phyloP scores from a whole-genome alignment of 2,329 filamentous ascomycete species.

The Cercospora sp. region DNA sequence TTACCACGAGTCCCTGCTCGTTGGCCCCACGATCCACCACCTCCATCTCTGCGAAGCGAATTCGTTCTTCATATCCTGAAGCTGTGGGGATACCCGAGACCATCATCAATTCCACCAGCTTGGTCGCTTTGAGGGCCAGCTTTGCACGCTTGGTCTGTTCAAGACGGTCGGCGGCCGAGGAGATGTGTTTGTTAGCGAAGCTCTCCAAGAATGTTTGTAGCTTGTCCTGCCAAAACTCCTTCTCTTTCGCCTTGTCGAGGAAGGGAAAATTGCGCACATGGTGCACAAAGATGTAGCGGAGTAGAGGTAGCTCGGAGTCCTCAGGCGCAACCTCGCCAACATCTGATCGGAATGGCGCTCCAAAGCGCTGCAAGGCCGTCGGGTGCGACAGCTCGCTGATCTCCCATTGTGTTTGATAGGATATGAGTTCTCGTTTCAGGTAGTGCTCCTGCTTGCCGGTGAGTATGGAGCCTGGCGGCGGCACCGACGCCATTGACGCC shows the following conservation, averaged over 20 bases:
- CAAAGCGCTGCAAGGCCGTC: conserved; percentile 91
- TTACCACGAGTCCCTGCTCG: conserved; percentile 82
- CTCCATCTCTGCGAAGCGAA: conserved; percentile 94
- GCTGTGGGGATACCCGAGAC: conserved; percentile 94
- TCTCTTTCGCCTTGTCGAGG: conserved; percentile 91
- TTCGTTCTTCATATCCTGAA: conserved; percentile 95
- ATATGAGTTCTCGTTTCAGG: conserved; percentile 91
- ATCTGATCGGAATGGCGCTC: conserved; percentile 90
- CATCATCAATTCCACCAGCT: conserved; percentile 99
- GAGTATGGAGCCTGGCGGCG: conserved; percentile 62
- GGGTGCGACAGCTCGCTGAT: conserved; percentile 92
- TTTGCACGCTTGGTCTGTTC: conserved; percentile 96
- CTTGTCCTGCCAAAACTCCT: conserved; percentile 99
- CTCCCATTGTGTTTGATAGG: conserved; percentile 84
- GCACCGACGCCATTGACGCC: conserved; percentile 47
- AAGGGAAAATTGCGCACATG: conserved; percentile 98
- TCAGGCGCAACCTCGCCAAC: conserved; percentile 89
- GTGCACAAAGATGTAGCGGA: conserved; percentile 96
- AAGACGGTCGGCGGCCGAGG: conserved; percentile 89
- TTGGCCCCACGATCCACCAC: conserved; percentile 92
- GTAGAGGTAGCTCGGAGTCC: conserved; percentile 88
- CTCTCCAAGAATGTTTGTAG: conserved; percentile 95
- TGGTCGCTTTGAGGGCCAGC: conserved; percentile 87
- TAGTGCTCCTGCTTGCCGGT: conserved; percentile 99
- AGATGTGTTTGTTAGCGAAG: conserved; percentile 95